These are phyloP conservation scores for Neocallimastix lanati DNA, from an alignment of 192 early-diverging fungal species.

Conservation along the genomic window DNA sequence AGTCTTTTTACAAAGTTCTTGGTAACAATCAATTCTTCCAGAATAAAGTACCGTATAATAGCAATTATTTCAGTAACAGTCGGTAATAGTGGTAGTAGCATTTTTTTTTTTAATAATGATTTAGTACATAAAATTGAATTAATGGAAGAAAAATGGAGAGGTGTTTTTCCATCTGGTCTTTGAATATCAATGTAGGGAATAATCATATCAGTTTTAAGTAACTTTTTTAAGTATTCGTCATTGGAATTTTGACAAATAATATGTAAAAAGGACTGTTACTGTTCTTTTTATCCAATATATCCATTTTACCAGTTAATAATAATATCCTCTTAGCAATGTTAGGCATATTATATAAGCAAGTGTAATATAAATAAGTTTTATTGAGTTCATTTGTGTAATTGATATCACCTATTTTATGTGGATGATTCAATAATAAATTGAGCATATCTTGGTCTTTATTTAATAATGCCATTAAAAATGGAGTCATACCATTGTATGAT, in stretches of 20 bases:
- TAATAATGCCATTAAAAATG: neutral
- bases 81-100: neutral
- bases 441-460: neutral
- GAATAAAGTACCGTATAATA: neutral
- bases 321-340: neutral
- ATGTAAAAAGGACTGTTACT: neutral
- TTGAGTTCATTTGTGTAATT: neutral
- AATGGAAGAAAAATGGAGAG: neutral
- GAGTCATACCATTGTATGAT: neutral
- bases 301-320: neutral
- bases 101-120: neutral
- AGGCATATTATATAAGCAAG: neutral
- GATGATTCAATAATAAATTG: neutral
- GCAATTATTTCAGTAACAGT: neutral
- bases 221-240: neutral
- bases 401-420: neutral
- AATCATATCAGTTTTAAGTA: neutral
- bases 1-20: no score
- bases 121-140: neutral
- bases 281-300: neutral
- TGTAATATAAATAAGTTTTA: neutral
- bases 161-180: neutral
- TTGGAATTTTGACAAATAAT: neutral
- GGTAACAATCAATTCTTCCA: neutral
- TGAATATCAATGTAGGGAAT: neutral